Evolutionary conservation across 345 rosid genomes (phyloP), one percentile per base, ranked within the genome.

Genomic region (Boechera stricta): DNA sequence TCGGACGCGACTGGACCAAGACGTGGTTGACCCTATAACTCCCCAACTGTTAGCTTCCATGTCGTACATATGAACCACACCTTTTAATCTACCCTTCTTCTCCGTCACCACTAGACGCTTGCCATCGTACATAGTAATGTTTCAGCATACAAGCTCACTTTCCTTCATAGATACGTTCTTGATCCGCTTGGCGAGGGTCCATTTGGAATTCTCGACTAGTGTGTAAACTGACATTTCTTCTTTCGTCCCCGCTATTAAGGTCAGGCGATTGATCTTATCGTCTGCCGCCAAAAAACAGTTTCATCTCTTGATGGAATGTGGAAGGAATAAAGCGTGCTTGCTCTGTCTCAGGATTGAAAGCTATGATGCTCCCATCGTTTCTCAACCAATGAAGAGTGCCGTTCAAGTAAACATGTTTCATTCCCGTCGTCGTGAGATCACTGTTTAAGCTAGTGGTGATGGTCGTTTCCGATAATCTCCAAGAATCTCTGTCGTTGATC

Each of bases 381-480:
- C 77, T 73, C 53, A 62, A 5, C 77, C 69, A 73, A 8, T 73
- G 62, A 26, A 73, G 62, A 26, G 15, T 18, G 8, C 7, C 24
- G 1, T 28, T 31, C 4, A 72, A 51, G 38, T 72, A 72, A 48
- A 72, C 69, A 61, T 21, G 69, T 62, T 36, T 62, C 61, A 16
- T 39, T 3, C 16, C 10, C 54, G 2, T 0, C 7, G 0, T 21
- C 1, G 24, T 21, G 24, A 33, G 54, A 18, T 18, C 5, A 49
- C 54, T 18, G 7, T 3, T 49, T 7, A 28, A 18, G 54, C 54
- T 49, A 16, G 54, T 18, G 28, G 54, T 49, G 24, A 49, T 18
- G 24, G 28, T 49, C 2, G 39, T 57, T 10, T 72, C 12, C 0
- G 52, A 61, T 24, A 16, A 1, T 24, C 39, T 73, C 77, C 69